Percentiles rank a stretch among this genome's conserved stretches.
These are phyloP conservation scores for Arthrobotrys entomopaga DNA, from an alignment of 2,329 filamentous ascomycete species.

Conservation along the genomic window DNA sequence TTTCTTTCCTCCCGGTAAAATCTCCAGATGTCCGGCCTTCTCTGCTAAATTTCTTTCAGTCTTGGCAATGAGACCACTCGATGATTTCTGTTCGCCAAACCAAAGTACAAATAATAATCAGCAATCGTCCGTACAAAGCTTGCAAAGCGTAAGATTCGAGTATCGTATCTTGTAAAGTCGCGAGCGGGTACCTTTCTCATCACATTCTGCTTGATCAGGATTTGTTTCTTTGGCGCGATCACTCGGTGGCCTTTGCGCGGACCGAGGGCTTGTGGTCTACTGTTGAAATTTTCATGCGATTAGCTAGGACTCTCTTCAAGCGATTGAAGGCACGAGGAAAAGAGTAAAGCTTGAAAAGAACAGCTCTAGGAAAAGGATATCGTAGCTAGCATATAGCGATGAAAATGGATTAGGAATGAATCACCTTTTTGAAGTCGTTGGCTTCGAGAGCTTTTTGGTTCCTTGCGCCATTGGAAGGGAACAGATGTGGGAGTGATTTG, in stretches of 20 bases:
- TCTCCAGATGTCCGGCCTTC: conserved; percentile 75
- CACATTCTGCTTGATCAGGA: conserved; percentile 70
- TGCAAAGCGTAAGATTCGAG: too few relatives aligned
- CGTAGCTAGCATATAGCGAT: background rate
- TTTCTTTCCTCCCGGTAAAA: conserved; percentile 75
- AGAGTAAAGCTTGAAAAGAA: background rate
- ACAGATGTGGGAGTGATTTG: too few relatives aligned
- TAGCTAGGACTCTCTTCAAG: background rate
- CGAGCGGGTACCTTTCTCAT: conserved; percentile 69
- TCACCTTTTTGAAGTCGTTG: conserved; percentile 52
- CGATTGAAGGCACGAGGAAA: background rate
- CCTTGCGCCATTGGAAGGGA: conserved; percentile 57
- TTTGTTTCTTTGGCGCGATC: conserved; percentile 74
- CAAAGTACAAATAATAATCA: background rate
- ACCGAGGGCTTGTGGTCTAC: conserved; percentile 62
- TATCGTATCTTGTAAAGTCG: background rate
- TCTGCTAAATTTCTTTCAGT: conserved; percentile 75
- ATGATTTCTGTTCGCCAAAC: conserved; percentile 67
- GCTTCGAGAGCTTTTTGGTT: conserved; percentile 57
- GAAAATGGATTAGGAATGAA: background rate
- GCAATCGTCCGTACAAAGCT: background rate
- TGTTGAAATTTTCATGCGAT: conserved; percentile 57
- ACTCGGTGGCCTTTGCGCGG: conserved; percentile 70
- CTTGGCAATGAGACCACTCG: conserved; percentile 70
- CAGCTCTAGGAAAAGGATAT: background rate